Percentiles rank a stretch among this genome's conserved stretches.
Conservation (phyloP, 345 rosid species). For the Citrus maxima region DNA sequence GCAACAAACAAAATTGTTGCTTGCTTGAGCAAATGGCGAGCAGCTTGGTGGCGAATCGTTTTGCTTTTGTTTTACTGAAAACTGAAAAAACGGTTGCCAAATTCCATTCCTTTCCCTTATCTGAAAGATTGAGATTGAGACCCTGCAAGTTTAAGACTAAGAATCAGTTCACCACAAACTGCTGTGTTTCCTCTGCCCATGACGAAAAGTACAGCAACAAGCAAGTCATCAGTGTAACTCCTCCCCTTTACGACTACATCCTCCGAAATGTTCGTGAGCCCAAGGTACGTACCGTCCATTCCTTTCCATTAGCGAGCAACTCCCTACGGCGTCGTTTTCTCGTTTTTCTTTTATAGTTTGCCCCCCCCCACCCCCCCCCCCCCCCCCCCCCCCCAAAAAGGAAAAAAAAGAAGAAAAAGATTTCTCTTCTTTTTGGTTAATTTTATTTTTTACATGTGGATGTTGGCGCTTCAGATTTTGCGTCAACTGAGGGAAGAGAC, state of each 20-base stretch:
- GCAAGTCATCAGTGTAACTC: conserved; percentile 69
- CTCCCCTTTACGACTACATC: conserved; percentile 73
- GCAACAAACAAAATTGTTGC: not conserved
- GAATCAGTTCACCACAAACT: conserved; percentile 22
- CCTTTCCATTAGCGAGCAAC: not conserved
- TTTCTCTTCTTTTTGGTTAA: not conserved
- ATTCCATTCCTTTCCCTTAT: not conserved
- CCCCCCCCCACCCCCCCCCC: too few relatives aligned
- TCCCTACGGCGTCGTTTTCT: not conserved
- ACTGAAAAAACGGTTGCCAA: not conserved
- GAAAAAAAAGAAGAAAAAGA: too few relatives aligned
- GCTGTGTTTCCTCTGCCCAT: conserved; percentile 33
- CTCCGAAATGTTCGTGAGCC: conserved; percentile 88
- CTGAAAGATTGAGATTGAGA: not conserved
- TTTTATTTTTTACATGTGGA: not conserved
- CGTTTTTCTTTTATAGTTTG: not conserved
- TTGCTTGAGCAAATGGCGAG: not conserved
- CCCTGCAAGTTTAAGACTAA: conserved; percentile 9
- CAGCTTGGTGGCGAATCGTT: conserved; percentile 1
- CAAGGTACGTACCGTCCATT: conserved; percentile 32
- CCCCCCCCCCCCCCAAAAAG: too few relatives aligned
- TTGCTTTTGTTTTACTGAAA: not conserved
- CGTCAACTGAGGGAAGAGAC: conserved; percentile 86
- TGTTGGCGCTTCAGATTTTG: conserved; percentile 50
- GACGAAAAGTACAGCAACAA: conserved; percentile 75